A percentile compares a stretch with the other conserved stretches of the same genome.
Conservation (phyloP, 192 early-diverging fungal genomes). For the Bifiguratus adelaidae region DNA sequence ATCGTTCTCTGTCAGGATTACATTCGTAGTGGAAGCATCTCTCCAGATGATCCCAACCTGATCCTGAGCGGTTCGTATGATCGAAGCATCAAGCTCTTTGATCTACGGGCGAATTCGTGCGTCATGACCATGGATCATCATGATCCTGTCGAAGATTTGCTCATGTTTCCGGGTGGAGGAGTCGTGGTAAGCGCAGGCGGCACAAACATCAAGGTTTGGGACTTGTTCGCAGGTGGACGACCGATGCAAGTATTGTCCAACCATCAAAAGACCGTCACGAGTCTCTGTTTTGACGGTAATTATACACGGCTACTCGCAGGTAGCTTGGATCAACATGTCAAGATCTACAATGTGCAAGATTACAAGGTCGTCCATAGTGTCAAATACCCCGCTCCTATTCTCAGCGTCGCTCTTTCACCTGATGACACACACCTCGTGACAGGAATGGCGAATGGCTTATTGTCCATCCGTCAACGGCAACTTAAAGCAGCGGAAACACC, state of each 20-base stretch:
- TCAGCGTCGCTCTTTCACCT: slow-evolving; percentile 83
- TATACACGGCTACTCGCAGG: slow-evolving; percentile 74
- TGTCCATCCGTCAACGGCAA: slow-evolving; percentile 79
- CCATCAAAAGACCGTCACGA: slow-evolving; percentile 95
- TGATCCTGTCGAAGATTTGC: slow-evolving; percentile 79
- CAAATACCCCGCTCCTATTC: slow-evolving; percentile 84
- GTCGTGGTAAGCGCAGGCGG: slow-evolving; percentile 72
- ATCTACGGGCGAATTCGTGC: slow-evolving; percentile 65
- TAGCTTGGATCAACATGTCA: slow-evolving; percentile 93
- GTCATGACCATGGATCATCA: slow-evolving; percentile 71
- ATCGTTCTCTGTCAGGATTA: slow-evolving; percentile 51
- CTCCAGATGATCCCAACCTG: slow-evolving; percentile 67
- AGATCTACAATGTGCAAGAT: slow-evolving; percentile 80
- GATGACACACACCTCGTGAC: slow-evolving; percentile 82
- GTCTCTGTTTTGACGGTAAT: slow-evolving; percentile 71
- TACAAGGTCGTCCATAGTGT: slow-evolving; percentile 82
- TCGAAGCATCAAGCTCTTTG: slow-evolving; percentile 90
- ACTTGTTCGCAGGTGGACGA: slow-evolving; percentile 72
- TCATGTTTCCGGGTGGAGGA: slow-evolving; percentile 76
- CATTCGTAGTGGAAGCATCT: slow-evolving; percentile 67
- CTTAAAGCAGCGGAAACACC: slow-evolving; percentile 62
- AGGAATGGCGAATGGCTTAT: slow-evolving; percentile 84
- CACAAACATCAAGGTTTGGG: slow-evolving; percentile 79
- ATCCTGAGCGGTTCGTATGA: slow-evolving; percentile 90
- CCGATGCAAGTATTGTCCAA: slow-evolving; percentile 71